Evolutionary conservation across 2,329 filamentous ascomycete species (phyloP), one percentile per base, ranked within the genome.

Genomic region (Cladophialophora bantiana): DNA sequence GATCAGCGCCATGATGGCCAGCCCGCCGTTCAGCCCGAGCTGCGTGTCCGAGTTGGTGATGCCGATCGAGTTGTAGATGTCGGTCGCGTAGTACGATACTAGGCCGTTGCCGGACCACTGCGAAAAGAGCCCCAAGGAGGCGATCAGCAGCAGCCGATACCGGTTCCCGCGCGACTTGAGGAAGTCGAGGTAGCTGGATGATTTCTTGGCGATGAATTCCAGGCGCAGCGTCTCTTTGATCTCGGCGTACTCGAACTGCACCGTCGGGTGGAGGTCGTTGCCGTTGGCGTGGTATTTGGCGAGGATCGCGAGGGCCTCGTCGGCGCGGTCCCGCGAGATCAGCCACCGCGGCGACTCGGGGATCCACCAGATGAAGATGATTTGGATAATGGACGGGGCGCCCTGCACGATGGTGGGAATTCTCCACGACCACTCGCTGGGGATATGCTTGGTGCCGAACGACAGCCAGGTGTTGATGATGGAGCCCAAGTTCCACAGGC

Each of bases 321-420:
- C 72, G 9, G 67, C 57, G 26, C 72, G 68, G 32, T 73, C 74
- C 54, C 73, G 75, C n/a, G 72, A 75, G 45, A 77, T 73, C 48
- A 90, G 82, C 85, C 86, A 90, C 0, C 89, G 82, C 0, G 88
- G 88, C 0, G 86, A 88, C 70, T 91, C 89, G 0, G 89, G 89
- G 74, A 90, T 87, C 75, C 88, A 86, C 81, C 85, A 87, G 38
- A 89, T 83, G 9, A 82, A 74, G 1, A 72, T 70, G 61, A 90
- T 78, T 0, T 90, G 81, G 0, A 85, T 64, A 1, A 89, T 65
- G 0, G 89, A 83, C 0, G 87, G 87, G 0, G 88, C 76, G 54
- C 89, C 89, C 72, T 90, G 88, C 74, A 89, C 88, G 0, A 87
- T 87, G 56, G 90, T 84, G 0, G 87, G 88, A 68, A 90, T 88